phyloP scores from a whole-genome alignment of 371 early-diverging fungal species.

The Fennellomyces sp. region DNA sequence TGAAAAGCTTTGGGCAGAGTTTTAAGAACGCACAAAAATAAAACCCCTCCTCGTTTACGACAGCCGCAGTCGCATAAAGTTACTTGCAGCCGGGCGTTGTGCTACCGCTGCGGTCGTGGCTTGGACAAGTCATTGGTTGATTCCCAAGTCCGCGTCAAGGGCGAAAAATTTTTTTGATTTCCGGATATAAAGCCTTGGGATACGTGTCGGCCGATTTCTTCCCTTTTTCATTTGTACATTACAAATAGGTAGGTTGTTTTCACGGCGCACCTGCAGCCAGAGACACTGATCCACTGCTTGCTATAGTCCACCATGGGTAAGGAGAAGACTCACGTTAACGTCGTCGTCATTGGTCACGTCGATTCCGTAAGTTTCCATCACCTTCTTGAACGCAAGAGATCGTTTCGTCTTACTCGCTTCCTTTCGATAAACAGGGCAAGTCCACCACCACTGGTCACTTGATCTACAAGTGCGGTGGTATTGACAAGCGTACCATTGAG shows the following conservation, averaged over 20 bases:
- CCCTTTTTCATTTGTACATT: background rate
- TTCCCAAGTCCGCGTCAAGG: background rate
- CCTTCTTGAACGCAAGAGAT: background rate
- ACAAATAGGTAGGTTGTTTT: conserved; percentile 1
- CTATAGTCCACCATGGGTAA: conserved; percentile 74
- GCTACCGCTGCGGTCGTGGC: background rate
- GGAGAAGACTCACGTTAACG: conserved; percentile 94
- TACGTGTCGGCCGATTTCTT: background rate
- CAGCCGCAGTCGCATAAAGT: too few species aligned
- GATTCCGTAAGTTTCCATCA: conserved; percentile 88
- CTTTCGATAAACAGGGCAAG: conserved; percentile 49
- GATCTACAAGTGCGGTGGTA: conserved; percentile 99
- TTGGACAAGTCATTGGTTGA: background rate
- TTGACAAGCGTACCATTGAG: conserved; percentile 99
- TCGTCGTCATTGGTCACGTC: conserved; percentile 99
- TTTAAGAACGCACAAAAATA: too few species aligned
- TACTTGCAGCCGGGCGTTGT: too few species aligned
- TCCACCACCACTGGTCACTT: conserved; percentile 87
- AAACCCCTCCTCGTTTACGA: too few species aligned
- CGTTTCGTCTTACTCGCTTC: background rate
- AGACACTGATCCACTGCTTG: background rate
- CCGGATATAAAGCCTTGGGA: background rate
- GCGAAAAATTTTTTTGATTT: background rate
- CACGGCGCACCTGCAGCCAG: background rate
- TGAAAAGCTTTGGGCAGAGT: conserved; percentile 48